phyloP scores from a whole-genome alignment of 1,284 basidiomycete species.

The Takashimella koratensis region DNA sequence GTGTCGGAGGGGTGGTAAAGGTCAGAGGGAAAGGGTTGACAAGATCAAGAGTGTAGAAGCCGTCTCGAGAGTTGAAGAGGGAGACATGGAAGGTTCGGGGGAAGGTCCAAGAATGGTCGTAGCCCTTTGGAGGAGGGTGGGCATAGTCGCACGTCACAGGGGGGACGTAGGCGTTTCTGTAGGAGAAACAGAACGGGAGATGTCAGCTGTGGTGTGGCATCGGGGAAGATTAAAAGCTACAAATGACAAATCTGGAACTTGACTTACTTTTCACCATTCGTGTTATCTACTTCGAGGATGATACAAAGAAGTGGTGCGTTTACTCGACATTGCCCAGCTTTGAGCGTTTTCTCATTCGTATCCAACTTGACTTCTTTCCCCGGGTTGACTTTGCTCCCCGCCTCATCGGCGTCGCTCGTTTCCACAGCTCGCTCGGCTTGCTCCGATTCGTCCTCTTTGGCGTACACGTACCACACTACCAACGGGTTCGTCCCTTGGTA shows the following conservation, averaged over 20 bases:
- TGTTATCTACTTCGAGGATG: conserved; percentile 70
- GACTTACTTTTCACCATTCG: conserved; percentile 66
- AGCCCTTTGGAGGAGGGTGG: conserved; percentile 44
- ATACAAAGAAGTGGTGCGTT: conserved; percentile 51
- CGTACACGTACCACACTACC: neutral
- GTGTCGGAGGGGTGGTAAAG: neutral
- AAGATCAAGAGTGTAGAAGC: conserved; percentile 60
- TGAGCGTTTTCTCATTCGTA: too few species aligned
- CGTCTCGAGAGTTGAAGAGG: conserved; percentile 71
- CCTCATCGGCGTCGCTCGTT: too few species aligned
- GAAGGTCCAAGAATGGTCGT: conserved; percentile 67
- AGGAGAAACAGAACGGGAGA: neutral
- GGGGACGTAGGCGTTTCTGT: conserved; percentile 17
- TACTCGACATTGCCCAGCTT: neutral
- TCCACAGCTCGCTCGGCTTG: too few species aligned
- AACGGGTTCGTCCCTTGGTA: neutral
- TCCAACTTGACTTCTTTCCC: too few species aligned
- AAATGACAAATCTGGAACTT: too few species aligned
- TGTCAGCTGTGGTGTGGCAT: neutral
- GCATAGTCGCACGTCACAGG: conserved; percentile 1
- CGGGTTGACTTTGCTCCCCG: too few species aligned
- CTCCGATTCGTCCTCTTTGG: neutral
- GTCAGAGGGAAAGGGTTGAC: conserved; percentile 48
- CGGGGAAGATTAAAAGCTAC: neutral
- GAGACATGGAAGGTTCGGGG: conserved; percentile 72